A percentile compares a stretch with the other conserved stretches of the same genome.
phyloP scores from a whole-genome alignment of 371 early-diverging fungal genomes.

The Modicella reniformis region DNA sequence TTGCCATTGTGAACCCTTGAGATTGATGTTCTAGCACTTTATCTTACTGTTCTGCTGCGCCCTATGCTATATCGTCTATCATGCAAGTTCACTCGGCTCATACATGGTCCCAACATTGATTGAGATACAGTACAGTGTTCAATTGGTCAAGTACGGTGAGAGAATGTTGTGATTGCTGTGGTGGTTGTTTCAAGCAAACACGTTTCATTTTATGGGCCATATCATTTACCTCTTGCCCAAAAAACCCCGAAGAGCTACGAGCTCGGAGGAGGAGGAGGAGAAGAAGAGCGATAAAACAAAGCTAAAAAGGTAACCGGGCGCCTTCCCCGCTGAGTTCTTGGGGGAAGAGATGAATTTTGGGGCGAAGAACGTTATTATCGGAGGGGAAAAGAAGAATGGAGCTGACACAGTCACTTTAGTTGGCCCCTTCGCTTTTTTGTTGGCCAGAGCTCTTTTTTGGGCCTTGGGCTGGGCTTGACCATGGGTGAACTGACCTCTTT shows the following conservation, averaged over 20 bases:
- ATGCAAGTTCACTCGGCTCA: not conserved
- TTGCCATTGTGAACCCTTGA: not conserved
- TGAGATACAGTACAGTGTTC: not conserved
- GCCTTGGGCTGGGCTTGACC: too few species aligned
- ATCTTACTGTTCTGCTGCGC: not conserved
- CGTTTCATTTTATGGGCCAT: not conserved
- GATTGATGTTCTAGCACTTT: too few species aligned
- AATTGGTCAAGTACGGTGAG: not conserved
- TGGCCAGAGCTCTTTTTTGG: not conserved
- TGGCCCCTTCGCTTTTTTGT: constrained; percentile 2
- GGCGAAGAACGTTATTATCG: not conserved
- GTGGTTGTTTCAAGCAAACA: not conserved
- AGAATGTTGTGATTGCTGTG: not conserved
- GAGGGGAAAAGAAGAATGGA: not conserved
- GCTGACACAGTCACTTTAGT: not conserved
- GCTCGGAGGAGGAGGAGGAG: not conserved
- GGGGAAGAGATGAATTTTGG: constrained; percentile 1
- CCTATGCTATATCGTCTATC: not conserved
- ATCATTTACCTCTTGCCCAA: too few species aligned
- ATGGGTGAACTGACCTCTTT: too few species aligned
- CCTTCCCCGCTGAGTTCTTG: not conserved
- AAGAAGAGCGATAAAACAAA: not conserved
- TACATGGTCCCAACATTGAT: not conserved
- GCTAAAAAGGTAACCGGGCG: not conserved
- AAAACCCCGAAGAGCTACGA: not conserved